Evolutionary conservation across 2,329 filamentous ascomycete genomes (phyloP), one percentile per base, ranked within the genome.

Genomic region (Tolypocladium sp.): DNA sequence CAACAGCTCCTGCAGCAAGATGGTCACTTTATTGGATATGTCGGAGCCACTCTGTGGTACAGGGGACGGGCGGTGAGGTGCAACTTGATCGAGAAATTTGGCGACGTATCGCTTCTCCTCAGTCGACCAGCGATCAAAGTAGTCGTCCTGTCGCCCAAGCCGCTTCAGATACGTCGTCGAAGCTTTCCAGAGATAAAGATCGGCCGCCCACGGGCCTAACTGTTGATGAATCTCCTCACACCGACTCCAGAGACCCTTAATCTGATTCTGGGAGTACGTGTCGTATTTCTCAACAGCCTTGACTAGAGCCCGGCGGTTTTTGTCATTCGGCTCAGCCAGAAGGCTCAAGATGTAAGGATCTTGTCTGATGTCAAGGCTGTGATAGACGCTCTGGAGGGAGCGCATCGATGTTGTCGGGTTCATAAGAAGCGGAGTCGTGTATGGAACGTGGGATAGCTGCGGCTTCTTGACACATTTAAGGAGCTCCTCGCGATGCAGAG

Each of bases 401-500:
- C 63, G 35, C 67, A 88, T 77, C n/a, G 69, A 69, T 2, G 62
- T 56, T 2, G 74, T 76, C 9, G 63, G 58, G 12, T 62, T n/a
- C 4, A 59, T 25, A 20, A 25, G 35, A 3, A 58, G 56, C 7
- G 57, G 40, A 4, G 62, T 55, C 2, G 62, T 57, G 62, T 76
- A 82, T 0, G 65, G 52, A 8, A 75, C 63, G 13, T 65, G 68
- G 2, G 63, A 62, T 40, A 92, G 72, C 12, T 76, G 68, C 1
- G 91, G 91, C n/a, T 77, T 82, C 64, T 91, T 86, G 2, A 89
- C 85, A 64, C 85, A 79, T 22, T 77, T 76, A n/a, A 89, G 70
- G 3, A 96, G 80, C 63, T 94, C 89, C 15, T 83, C 80, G 2
- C 88, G 81, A 67, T 92, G 83, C 2, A 81, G 66, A 3, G 82